A percentile compares a stretch with the other conserved stretches of the same genome.
These are phyloP conservation scores for Thielaviopsis populi DNA, from an alignment of 2,329 filamentous ascomycete species.

Conservation along the genomic window DNA sequence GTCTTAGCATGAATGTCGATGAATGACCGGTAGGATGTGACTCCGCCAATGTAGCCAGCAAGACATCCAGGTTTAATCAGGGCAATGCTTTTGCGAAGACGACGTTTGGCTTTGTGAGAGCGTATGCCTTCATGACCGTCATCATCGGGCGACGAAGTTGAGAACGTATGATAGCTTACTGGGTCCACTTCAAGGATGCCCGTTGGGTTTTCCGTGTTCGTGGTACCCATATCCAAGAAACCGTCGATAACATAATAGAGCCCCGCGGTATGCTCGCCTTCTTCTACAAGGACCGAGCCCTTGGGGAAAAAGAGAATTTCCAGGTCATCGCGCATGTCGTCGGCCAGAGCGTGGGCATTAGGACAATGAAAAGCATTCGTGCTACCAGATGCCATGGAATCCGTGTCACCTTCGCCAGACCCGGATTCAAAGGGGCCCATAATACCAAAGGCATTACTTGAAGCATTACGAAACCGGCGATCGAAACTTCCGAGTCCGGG, in stretches of 20 bases:
- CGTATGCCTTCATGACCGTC: constrained; percentile 20
- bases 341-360: constrained; percentile 49
- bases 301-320: constrained; percentile 97
- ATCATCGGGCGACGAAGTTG: not conserved
- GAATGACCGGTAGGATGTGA: constrained; percentile 90
- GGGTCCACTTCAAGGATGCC: constrained; percentile 17
- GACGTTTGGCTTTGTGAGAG: constrained; percentile 32
- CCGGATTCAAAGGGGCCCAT: constrained; percentile 66
- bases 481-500: constrained; percentile 47
- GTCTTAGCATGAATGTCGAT: constrained; percentile 96
- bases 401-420: constrained; percentile 65
- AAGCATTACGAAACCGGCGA: not conserved
- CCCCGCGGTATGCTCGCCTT: constrained; percentile 91
- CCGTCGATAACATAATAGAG: constrained; percentile 97
- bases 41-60: constrained; percentile 84
- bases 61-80: constrained; percentile 89
- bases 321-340: constrained; percentile 79
- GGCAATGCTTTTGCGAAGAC: constrained; percentile 55
- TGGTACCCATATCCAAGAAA: constrained; percentile 60
- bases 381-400: constrained; percentile 64
- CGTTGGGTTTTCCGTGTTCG: constrained; percentile 8
- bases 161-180: constrained; percentile 10
- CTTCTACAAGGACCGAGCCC: constrained; percentile 84
- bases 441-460: constrained; percentile 71
- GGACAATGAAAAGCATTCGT: constrained; percentile 45